Conservation (phyloP, 2,329 filamentous ascomycete genomes). For the Calonectria crousiana region DNA sequence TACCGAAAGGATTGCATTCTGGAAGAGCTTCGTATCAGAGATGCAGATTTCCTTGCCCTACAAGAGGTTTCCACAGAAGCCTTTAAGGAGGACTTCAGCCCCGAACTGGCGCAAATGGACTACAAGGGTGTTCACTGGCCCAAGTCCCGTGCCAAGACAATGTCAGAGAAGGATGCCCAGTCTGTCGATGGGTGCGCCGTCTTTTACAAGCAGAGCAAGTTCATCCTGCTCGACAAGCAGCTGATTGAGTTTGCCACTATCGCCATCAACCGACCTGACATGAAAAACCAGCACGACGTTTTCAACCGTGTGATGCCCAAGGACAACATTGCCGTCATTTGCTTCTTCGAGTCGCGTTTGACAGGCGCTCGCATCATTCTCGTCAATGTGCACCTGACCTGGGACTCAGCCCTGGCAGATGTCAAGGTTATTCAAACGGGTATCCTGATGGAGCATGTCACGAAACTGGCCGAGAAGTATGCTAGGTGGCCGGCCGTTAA, state of each 20-base stretch:
- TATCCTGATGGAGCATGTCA: slow-evolving; percentile 92
- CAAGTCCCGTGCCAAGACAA: slow-evolving; percentile 89
- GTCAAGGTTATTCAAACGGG: slow-evolving; percentile 98
- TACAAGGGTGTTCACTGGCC: slow-evolving; percentile 97
- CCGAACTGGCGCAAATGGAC: slow-evolving; percentile 85
- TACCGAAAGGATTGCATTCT: slow-evolving; percentile 87
- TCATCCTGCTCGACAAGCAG: slow-evolving; percentile 92
- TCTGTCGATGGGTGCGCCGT: slow-evolving; percentile 96
- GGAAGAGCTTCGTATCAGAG: slow-evolving; percentile 81
- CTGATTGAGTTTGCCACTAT: slow-evolving; percentile 91
- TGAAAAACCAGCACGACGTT: slow-evolving; percentile 97
- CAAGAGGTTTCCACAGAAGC: slow-evolving; percentile 95
- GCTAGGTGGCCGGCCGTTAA: slow-evolving; percentile 82
- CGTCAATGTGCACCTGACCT: slow-evolving; percentile 93
- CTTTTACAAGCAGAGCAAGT: slow-evolving; percentile 97
- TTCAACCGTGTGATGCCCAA: slow-evolving; percentile 99
- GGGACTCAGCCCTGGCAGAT: slow-evolving; percentile 91
- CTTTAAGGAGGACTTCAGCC: slow-evolving; percentile 91
- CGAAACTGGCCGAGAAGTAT: slow-evolving; percentile 88
- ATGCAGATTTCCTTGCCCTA: slow-evolving; percentile 91
- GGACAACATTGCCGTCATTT: slow-evolving; percentile 94
- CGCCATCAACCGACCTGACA: slow-evolving; percentile 94
- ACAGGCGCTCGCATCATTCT: slow-evolving; percentile 94
- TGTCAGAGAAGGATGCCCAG: slow-evolving; percentile 89
- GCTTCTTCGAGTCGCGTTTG: slow-evolving; percentile 90